A percentile compares a stretch with the other conserved stretches of the same genome.
Evolutionary conservation across 1,139 yeast species (phyloP).

Genomic region (Debaryomyces sp.): DNA sequence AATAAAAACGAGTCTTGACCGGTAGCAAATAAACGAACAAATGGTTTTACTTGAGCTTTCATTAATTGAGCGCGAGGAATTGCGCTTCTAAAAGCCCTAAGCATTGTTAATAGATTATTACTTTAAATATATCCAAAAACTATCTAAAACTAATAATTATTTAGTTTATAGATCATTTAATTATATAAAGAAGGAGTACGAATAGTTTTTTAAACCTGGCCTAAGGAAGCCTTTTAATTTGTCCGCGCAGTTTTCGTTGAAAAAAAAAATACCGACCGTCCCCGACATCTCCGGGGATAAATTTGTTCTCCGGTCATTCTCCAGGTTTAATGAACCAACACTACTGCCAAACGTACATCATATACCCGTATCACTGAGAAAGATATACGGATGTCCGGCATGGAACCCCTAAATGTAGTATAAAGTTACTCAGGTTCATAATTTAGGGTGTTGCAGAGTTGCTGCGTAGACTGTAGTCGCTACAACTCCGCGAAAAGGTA

Average conservation of each 20-base stretch:
- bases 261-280: slow-evolving; percentile 5
- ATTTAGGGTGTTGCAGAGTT: not conserved
- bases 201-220: slow-evolving; percentile 1
- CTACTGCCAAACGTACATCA: not conserved
- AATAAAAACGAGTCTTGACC: slow-evolving; percentile 72
- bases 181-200: slow-evolving; percentile 4
- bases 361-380: not conserved
- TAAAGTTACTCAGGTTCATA: not conserved
- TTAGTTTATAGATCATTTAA: slow-evolving; percentile 9
- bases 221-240: slow-evolving; percentile 10
- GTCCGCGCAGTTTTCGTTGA: slow-evolving; percentile 10
- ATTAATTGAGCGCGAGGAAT: slow-evolving; percentile 37
- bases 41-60: slow-evolving; percentile 18
- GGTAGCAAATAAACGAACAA: slow-evolving; percentile 31
- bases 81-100: slow-evolving; percentile 48
- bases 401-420: not conserved
- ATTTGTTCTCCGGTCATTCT: not conserved
- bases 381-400: not conserved
- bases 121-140: slow-evolving; percentile 4
- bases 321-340: not conserved
- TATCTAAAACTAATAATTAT: slow-evolving; percentile 6
- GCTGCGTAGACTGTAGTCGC: not conserved
- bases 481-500: not conserved
- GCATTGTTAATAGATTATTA: slow-evolving; percentile 26
- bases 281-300: slow-evolving; percentile 10